A percentile compares a stretch with the other conserved stretches of the same genome.
phyloP scores from a whole-genome alignment of 1,139 yeast genomes.

The Lodderomyces orthopsilosis region DNA sequence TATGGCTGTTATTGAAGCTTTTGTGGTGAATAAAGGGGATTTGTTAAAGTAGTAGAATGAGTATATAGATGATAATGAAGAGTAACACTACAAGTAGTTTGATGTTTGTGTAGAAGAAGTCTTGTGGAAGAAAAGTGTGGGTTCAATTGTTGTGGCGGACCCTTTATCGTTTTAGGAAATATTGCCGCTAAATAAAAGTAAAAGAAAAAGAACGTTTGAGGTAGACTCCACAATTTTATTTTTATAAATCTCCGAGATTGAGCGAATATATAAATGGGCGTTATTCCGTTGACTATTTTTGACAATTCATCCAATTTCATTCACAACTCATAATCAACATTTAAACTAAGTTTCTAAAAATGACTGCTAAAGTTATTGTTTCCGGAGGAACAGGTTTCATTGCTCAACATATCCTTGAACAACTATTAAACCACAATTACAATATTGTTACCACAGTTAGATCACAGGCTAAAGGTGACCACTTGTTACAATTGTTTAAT shows the following conservation, averaged over 20 bases:
- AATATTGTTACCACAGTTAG: constrained; percentile 38
- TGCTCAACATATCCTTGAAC: constrained; percentile 30
- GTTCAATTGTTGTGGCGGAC: background rate
- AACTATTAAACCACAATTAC: constrained; percentile 26
- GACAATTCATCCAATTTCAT: too few relatives aligned
- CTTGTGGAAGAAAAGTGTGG: too few relatives aligned
- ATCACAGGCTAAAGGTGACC: constrained; percentile 30
- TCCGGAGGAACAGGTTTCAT: constrained; percentile 43
- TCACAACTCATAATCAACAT: too few relatives aligned
- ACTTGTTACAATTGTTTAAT: constrained; percentile 17
- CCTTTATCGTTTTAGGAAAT: background rate
- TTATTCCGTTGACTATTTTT: too few relatives aligned
- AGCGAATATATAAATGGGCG: background rate
- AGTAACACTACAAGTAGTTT: background rate
- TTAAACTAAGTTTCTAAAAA: too few relatives aligned
- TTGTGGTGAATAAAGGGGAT: constrained; percentile 80
- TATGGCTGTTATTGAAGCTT: constrained; percentile 86
- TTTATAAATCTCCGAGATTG: background rate
- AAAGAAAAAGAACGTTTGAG: background rate
- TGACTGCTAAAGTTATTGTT: constrained; percentile 26
- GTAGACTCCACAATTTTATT: background rate
- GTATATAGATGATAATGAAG: constrained; percentile 1
- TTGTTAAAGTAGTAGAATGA: constrained; percentile 20
- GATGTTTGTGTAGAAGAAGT: too few relatives aligned
- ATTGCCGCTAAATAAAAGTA: background rate